A percentile compares a stretch with the other conserved stretches of the same genome.
Conservation (phyloP, 2,329 filamentous ascomycete genomes). For the Myriosclerotinia scirpicola region DNA sequence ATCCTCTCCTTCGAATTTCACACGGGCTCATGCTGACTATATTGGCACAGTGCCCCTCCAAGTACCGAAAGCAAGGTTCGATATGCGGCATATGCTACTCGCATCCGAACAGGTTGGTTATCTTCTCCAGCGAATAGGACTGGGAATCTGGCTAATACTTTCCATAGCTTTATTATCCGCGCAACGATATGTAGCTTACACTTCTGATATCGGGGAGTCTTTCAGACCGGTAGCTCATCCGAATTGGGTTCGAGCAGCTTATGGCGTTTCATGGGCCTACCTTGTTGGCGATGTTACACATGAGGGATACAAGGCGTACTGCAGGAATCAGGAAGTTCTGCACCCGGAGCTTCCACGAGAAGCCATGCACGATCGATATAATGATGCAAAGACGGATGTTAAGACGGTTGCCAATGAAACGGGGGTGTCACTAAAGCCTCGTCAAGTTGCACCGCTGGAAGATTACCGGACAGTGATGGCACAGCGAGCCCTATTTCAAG, state of each 20-base stretch:
- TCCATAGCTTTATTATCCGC: conserved; percentile 72
- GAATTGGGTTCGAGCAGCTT: conserved; percentile 75
- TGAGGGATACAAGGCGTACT: conserved; percentile 94
- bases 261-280: conserved; percentile 91
- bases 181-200: conserved; percentile 96
- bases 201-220: conserved; percentile 92
- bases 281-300: conserved; percentile 85
- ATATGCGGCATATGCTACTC: conserved; percentile 88
- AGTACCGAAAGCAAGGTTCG: conserved; percentile 83
- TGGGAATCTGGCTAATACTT: not conserved
- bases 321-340: conserved; percentile 74
- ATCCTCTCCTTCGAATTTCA: not conserved
- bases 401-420: conserved; percentile 24
- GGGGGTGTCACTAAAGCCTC: conserved; percentile 38
- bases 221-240: conserved; percentile 93
- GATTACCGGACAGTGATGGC: conserved; percentile 91
- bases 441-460: conserved; percentile 69
- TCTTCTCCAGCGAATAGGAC: not conserved
- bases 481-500: conserved; percentile 87
- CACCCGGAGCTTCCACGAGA: conserved; percentile 61
- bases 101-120: conserved; percentile 63
- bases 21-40: conserved; percentile 10
- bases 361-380: conserved; percentile 37
- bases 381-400: conserved; percentile 38
- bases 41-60: conserved; percentile 59